Conservation (phyloP, 2,329 filamentous ascomycete species). For the Didymella lethalis region DNA sequence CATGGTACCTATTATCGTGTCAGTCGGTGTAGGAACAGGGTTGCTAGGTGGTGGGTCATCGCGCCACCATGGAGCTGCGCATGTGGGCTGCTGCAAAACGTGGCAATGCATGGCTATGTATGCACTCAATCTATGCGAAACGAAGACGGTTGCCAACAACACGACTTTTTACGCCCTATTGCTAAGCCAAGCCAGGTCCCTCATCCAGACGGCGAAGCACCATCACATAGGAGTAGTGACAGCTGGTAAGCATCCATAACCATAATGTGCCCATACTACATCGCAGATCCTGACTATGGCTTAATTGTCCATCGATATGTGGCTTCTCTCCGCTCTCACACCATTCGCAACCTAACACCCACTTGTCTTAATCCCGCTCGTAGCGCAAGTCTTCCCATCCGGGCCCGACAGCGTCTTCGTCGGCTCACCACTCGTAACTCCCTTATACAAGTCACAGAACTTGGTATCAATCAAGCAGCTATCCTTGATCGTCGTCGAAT, state of each 20-base stretch:
- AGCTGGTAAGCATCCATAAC: not conserved
- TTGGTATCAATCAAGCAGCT: slow-evolving; percentile 35
- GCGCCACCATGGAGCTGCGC: slow-evolving; percentile 5
- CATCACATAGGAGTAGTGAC: not conserved
- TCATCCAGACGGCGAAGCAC: not conserved
- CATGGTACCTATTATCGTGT: not conserved
- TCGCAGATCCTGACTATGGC: not conserved
- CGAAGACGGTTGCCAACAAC: not conserved
- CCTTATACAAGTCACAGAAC: slow-evolving; percentile 42
- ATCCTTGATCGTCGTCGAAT: slow-evolving; percentile 34
- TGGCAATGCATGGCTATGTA: slow-evolving; percentile 8
- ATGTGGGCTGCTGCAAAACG: slow-evolving; percentile 8
- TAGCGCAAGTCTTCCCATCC: slow-evolving; percentile 41
- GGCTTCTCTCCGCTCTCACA: no score
- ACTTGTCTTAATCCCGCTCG: slow-evolving; percentile 36
- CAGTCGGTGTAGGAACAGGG: slow-evolving; percentile 1
- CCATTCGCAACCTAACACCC: slow-evolving; percentile 24
- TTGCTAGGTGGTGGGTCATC: not conserved
- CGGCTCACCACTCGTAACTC: slow-evolving; percentile 39
- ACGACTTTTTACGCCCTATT: not conserved
- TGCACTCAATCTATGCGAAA: slow-evolving; percentile 3
- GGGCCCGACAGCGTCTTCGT: slow-evolving; percentile 38
- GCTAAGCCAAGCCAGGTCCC: no score
- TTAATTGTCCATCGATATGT: no score
- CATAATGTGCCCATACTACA: not conserved